These are phyloP conservation scores for Amesomyces nigricolor DNA, from an alignment of 2,329 filamentous ascomycete genomes.

Conservation along the genomic window DNA sequence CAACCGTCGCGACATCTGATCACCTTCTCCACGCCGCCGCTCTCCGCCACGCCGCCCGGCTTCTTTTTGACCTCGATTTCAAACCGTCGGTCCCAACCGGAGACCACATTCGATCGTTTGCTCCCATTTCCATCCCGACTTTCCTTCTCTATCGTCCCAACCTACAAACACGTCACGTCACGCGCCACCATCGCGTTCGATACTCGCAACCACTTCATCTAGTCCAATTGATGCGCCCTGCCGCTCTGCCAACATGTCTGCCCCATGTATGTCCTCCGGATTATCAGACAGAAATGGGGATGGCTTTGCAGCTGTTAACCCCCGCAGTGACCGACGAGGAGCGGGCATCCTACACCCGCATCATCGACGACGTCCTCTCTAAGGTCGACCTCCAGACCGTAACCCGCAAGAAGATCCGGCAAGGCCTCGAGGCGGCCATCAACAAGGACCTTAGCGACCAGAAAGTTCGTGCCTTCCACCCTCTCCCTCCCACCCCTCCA, in stretches of 20 bases:
- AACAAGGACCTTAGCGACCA: constrained; percentile 54
- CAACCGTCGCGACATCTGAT: constrained; percentile 13
- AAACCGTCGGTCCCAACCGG: not conserved
- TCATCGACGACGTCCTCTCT: constrained; percentile 56
- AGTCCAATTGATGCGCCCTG: constrained; percentile 22
- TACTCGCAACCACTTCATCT: constrained; percentile 4
- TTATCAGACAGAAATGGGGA: not conserved
- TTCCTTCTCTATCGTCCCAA: too few species aligned
- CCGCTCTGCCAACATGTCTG: constrained; percentile 21
- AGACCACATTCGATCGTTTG: not conserved
- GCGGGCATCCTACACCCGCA: constrained; percentile 46
- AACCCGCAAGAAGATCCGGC: constrained; percentile 57
- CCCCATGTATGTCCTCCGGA: constrained; percentile 19
- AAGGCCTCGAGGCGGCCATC: constrained; percentile 49
- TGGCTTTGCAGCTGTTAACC: constrained; percentile 9
- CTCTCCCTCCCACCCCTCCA: not conserved
- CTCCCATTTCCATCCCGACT: not conserved
- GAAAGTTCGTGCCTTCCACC: constrained; percentile 41
- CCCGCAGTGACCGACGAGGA: constrained; percentile 46
- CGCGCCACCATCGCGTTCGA: constrained; percentile 8
- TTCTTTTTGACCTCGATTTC: not conserved
- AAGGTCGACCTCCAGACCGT: constrained; percentile 57
- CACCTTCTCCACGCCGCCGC: not conserved
- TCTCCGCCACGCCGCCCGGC: not conserved
- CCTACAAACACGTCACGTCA: constrained; percentile 7